Percentiles rank a stretch among this genome's conserved stretches.
Conservation (phyloP, 306 rosid genomes). For the Medicago lupulina region DNA sequence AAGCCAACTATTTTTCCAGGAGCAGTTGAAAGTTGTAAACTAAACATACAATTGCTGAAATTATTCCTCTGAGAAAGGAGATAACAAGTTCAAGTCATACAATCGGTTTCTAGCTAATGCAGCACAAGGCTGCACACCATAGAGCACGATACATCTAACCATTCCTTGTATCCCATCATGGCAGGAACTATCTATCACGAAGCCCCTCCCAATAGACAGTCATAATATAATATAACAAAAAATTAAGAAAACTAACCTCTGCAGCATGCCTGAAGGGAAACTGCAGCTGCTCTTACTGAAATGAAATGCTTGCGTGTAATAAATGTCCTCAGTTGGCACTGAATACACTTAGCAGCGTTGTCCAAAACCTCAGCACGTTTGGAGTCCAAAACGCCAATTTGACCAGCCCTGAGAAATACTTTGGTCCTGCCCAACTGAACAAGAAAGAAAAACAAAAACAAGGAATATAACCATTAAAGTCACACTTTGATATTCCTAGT, state of each 20-base stretch:
- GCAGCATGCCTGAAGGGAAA: slow-evolving; percentile 81
- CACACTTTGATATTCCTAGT: slow-evolving; percentile 8
- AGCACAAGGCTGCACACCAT: slow-evolving; percentile 2
- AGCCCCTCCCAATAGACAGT: slow-evolving; percentile 24
- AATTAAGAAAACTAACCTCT: slow-evolving; percentile 63
- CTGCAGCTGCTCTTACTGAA: slow-evolving; percentile 61
- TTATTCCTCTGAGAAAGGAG: neutral
- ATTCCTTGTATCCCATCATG: slow-evolving; percentile 1
- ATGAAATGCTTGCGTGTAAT: slow-evolving; percentile 72
- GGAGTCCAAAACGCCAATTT: slow-evolving; percentile 91
- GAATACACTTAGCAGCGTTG: slow-evolving; percentile 80
- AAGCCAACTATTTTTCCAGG: slow-evolving; percentile 15
- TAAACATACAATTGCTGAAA: neutral
- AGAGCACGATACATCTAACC: neutral
- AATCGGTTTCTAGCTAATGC: slow-evolving; percentile 5
- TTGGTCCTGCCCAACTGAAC: slow-evolving; percentile 89
- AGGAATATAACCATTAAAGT: slow-evolving; percentile 34
- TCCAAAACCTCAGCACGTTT: slow-evolving; percentile 88
- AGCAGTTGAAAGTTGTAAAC: slow-evolving; percentile 18
- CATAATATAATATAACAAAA: slow-evolving; percentile 5
- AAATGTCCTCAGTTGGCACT: slow-evolving; percentile 69
- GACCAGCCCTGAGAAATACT: slow-evolving; percentile 97
- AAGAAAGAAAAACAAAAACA: slow-evolving; percentile 31
- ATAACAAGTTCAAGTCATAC: neutral
- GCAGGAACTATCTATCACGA: neutral